Evolutionary conservation across 2,329 filamentous ascomycete species (phyloP), one percentile per base, ranked within the genome.

Genomic region (Incumbomyces lentus): DNA sequence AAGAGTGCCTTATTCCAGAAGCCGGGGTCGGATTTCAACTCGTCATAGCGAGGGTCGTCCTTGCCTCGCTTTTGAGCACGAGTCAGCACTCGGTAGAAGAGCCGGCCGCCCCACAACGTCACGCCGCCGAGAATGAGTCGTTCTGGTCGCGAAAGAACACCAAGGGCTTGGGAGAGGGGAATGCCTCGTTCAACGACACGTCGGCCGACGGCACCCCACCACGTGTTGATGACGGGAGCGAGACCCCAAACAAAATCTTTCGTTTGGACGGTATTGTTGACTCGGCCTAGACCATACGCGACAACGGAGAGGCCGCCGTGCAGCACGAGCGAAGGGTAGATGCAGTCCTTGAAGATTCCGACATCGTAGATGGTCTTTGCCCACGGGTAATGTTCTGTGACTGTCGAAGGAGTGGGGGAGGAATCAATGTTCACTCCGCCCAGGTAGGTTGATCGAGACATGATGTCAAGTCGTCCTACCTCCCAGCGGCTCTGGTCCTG

Each of bases 191-290:
- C 62, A 40, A 66, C 59, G 10, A 76, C 63, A 4, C 69, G 70
- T n/a, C 68, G 64, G 12, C 76, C 75, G 35, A 80, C 60, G 17
- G 76, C 74, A 46, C 68, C 72, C 72, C 75, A 79, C 77, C 76
- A 80, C 6, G 74, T 75, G 56, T 78, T 79, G 47, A 67, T 59
- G 8, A 79, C 69, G 54, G 73, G 73, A 2, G 66, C 72, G 3
- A 67, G 62, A 1, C 75, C 73, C 75, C 76, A 79, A 5, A 76
- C 60, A 66, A 71, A 76, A 58, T 81, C 76, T 55, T 81, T 81
- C n/a, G 70, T 64, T 47, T 80, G 76, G 8, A 74, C 68, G n/a
- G 69, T 67, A 54, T 77, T 61, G 6, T 73, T 76, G 41, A 71
- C 67, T 18, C 74, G 66, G 1, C 72, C 72, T 26, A 69, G 64